These are phyloP conservation scores for Hygrophorus pudorinus DNA, from an alignment of 768 basidiomycete genomes.

Conservation along the genomic window DNA sequence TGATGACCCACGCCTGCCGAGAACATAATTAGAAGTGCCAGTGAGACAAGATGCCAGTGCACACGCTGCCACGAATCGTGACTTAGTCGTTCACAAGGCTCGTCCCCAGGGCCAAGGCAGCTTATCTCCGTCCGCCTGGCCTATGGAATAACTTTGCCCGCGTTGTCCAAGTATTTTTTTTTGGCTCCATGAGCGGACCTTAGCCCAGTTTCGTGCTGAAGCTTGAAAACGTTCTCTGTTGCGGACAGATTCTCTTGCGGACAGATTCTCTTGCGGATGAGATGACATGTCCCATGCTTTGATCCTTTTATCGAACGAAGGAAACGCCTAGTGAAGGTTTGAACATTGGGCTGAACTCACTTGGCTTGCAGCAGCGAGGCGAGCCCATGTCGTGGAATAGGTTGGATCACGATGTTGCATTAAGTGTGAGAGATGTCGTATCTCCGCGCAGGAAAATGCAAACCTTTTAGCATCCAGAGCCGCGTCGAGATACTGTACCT, in stretches of 20 bases:
- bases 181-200: conserved; percentile 16
- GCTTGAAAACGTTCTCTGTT: conserved; percentile 23
- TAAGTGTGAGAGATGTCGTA: neutral
- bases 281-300: conserved; percentile 23
- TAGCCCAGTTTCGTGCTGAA: conserved; percentile 23
- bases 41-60: too few species aligned
- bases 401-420: too few species aligned
- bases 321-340: conserved; percentile 15
- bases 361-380: too few species aligned
- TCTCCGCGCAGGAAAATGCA: neutral
- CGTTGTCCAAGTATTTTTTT: conserved; percentile 7
- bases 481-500: conserved; percentile 25
- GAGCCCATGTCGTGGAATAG: too few species aligned
- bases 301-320: conserved; percentile 12
- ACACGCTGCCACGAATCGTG: too few species aligned
- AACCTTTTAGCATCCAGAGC: conserved; percentile 21
- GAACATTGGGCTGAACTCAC: too few species aligned
- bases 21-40: too few species aligned
- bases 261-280: conserved; percentile 19
- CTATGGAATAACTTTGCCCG: too few species aligned
- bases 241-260: too few species aligned
- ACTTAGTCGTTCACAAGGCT: too few species aligned
- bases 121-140: neutral
- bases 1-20: conserved; percentile 26
- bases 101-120: too few species aligned